Percentiles rank a stretch among this genome's conserved stretches.
Evolutionary conservation across 2,329 filamentous ascomycete species (phyloP).

Genomic region (Graphilbum sp.): DNA sequence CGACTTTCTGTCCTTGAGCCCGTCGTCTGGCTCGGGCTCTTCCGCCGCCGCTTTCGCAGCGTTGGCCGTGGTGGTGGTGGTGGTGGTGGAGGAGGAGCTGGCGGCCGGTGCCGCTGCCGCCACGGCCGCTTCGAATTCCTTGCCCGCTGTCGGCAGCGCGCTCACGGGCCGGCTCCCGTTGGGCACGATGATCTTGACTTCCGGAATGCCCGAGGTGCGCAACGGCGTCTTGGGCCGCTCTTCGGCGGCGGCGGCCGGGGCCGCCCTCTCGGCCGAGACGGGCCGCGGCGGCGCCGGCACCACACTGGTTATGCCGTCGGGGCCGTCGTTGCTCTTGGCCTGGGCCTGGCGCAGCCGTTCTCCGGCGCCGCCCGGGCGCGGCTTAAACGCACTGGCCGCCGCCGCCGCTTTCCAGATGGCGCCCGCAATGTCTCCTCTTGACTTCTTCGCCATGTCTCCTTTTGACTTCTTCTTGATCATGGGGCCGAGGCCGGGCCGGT

Average conservation of each 20-base stretch:
- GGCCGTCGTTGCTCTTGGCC: constrained; percentile 45
- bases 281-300: constrained; percentile 58
- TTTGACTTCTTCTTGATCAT: constrained; percentile 72
- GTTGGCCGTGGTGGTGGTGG: constrained; percentile 11
- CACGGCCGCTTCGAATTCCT: constrained; percentile 14
- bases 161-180: constrained; percentile 23
- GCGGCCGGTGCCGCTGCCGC: neutral
- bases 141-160: constrained; percentile 20
- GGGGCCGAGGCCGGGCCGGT: constrained; percentile 64
- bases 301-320: constrained; percentile 80
- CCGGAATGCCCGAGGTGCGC: constrained; percentile 26
- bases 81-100: constrained; percentile 2
- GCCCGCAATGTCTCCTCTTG: constrained; percentile 56
- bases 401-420: constrained; percentile 67
- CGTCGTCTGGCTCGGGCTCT: constrained; percentile 20
- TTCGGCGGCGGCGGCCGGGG: constrained; percentile 13
- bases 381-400: constrained; percentile 62
- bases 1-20: constrained; percentile 41
- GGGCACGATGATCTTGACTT: constrained; percentile 41
- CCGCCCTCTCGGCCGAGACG: constrained; percentile 19
- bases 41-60: constrained; percentile 6
- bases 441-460: constrained; percentile 57
- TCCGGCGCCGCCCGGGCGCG: constrained; percentile 70
- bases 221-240: constrained; percentile 17
- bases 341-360: constrained; percentile 55